Conservation (phyloP, 345 rosid genomes). For the Euphorbia pulcherrima region DNA sequence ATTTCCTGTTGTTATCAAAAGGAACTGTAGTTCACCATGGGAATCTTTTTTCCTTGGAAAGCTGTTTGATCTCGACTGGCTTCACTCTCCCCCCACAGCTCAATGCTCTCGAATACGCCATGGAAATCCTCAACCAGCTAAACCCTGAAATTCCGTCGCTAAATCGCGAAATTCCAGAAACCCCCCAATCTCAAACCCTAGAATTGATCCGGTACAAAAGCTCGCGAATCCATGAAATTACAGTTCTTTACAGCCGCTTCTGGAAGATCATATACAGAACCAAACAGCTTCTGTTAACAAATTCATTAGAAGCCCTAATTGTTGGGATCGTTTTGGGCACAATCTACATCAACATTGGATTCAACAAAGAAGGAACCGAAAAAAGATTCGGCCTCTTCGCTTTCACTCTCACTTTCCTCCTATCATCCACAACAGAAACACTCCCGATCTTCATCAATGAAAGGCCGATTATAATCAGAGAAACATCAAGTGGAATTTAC, state of each 20-base stretch:
- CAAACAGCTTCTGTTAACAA: slow-evolving; percentile 73
- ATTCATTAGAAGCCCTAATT: slow-evolving; percentile 67
- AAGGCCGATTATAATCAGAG: slow-evolving; percentile 69
- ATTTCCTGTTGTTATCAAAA: slow-evolving; percentile 57
- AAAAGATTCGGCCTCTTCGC: slow-evolving; percentile 88
- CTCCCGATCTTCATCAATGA: slow-evolving; percentile 91
- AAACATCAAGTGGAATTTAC: slow-evolving; percentile 79
- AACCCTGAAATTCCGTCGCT: slow-evolving; percentile 20
- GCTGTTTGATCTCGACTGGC: slow-evolving; percentile 51
- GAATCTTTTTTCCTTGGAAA: slow-evolving; percentile 46
- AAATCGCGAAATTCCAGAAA: slow-evolving; percentile 8
- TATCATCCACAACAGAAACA: slow-evolving; percentile 88
- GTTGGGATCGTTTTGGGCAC: slow-evolving; percentile 96
- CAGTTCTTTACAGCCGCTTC: slow-evolving; percentile 47
- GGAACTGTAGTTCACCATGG: slow-evolving; percentile 82
- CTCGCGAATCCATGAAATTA: slow-evolving; percentile 60
- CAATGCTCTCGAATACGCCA: slow-evolving; percentile 74
- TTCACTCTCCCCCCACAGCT: slow-evolving; percentile 83
- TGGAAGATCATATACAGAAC: slow-evolving; percentile 90
- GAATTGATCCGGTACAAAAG: slow-evolving; percentile 42
- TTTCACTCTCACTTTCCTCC: slow-evolving; percentile 89
- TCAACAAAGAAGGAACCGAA: slow-evolving; percentile 60
- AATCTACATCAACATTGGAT: slow-evolving; percentile 74
- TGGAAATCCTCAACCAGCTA: slow-evolving; percentile 75
- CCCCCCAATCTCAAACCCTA: no score